Base-by-base conservation (phyloP, 2,329 filamentous ascomycete species). In the Cordyceps cicadae region DNA sequence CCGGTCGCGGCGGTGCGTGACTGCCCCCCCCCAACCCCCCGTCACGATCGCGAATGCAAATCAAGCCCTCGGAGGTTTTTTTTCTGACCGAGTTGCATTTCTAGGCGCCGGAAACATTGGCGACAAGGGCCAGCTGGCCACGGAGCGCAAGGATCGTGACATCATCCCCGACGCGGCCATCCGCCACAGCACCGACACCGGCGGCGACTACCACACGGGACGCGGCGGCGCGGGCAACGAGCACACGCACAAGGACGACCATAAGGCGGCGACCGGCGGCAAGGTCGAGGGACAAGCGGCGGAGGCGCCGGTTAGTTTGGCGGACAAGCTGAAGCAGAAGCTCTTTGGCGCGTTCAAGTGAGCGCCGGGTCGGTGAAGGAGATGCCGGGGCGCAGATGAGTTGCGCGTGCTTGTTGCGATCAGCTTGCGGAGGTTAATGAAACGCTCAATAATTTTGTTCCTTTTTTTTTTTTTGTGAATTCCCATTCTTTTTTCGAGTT, bases 221-320 rank as follows among this genome's bases (percentile, higher is more conserved):
- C 82, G 83, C 37, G 83, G 83, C 67, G 83, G 83, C 62, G 81
- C 79, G 11, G 83, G 82, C 56, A 86, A 86, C 70, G 80, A 79
- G 69, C 75, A 79, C 66, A 65, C 74, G 41, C 64, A 70, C 41
- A 64, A 66, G 62, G 69, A 51, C 26, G 69, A 51, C 26, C 19
- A n/a, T 1, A 12, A 53, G 63, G 65, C 70, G 6, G 65, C 64
- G 14, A 15, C 14, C 39, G 39, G 2, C 15, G 39, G 15, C 39
- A n/a, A 17, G 39, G 15, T 4, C 39, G 17, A 43, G 14, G 15
- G 17, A 4, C 4, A 4, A 1, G 2, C 17, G 39, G 15, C 39
- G n/a, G n/a, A 51, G 62, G 65, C 70, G 9, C 73, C 74, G 59
- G 66, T 72, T 53, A 74, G 81, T 37, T 67, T 85, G 61, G 82